Percentiles rank a stretch among this genome's conserved stretches.
Conservation (phyloP, 805 yeast genomes). For the Candida orba region DNA sequence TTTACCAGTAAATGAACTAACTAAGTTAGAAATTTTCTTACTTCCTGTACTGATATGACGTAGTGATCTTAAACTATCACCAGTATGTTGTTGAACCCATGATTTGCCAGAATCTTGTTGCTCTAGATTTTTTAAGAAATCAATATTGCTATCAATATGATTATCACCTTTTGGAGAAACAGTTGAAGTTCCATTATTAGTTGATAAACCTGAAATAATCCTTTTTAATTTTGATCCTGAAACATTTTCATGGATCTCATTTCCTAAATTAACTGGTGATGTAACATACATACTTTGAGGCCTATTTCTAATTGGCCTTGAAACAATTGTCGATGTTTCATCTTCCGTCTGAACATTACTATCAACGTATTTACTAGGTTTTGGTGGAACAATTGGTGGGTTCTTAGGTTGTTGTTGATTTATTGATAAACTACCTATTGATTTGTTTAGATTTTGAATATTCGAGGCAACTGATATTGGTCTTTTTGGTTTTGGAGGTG, state of each 20-base stretch:
- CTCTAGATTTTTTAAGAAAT: conserved; percentile 30
- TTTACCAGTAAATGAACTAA: conserved; percentile 23
- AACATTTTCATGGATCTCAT: conserved; percentile 7
- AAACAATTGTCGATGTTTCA: not conserved
- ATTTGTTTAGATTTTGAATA: conserved; percentile 13
- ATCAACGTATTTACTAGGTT: conserved; percentile 21
- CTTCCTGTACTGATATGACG: conserved; percentile 24
- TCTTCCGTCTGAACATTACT: conserved; percentile 22
- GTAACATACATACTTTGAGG: conserved; percentile 31
- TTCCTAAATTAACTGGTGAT: conserved; percentile 4
- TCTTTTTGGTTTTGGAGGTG: conserved; percentile 18
- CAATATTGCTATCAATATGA: conserved; percentile 30
- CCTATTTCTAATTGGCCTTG: conserved; percentile 13
- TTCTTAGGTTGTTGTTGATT: not conserved
- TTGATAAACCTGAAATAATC: conserved; percentile 23
- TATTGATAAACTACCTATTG: conserved; percentile 18
- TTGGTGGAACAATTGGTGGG: not conserved
- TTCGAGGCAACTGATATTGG: conserved; percentile 10
- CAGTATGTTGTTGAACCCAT: conserved; percentile 27
- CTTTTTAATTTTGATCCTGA: conserved; percentile 15
- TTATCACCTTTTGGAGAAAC: conserved; percentile 18
- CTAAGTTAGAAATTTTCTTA: conserved; percentile 16
- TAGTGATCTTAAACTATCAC: conserved; percentile 24
- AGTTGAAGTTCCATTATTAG: conserved; percentile 5
- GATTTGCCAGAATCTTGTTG: conserved; percentile 30